A percentile compares a stretch with the other conserved stretches of the same genome.
Conservation (phyloP, 768 basidiomycete genomes). For the Lentinula sp. region DNA sequence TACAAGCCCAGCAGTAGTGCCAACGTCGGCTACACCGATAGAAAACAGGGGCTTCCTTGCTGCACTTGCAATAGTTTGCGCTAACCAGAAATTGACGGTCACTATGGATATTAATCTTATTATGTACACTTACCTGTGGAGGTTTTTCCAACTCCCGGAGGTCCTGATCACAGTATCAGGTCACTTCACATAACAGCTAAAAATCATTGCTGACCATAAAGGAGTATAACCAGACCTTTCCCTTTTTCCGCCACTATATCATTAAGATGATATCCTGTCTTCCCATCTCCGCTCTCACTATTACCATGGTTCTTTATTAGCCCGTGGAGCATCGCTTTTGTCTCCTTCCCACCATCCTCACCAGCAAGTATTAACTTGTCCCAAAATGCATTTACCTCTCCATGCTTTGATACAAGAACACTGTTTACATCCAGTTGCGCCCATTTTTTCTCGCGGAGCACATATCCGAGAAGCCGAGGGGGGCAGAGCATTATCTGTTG, state of each 20-base stretch:
- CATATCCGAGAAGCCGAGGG: neutral
- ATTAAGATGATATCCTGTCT: constrained; percentile 13
- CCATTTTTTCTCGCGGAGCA: neutral
- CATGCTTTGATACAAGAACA: neutral
- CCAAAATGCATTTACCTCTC: neutral
- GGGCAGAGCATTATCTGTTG: neutral
- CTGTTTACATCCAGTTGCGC: neutral
- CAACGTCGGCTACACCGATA: constrained; percentile 27
- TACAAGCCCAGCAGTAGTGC: constrained; percentile 16
- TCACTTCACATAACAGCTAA: neutral
- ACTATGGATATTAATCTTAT: constrained; percentile 22
- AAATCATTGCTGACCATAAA: constrained; percentile 15
- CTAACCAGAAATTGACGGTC: neutral
- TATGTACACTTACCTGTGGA: constrained; percentile 13
- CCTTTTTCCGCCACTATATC: constrained; percentile 33
- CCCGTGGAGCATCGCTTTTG: neutral
- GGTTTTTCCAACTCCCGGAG: neutral
- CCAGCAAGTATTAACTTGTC: neutral
- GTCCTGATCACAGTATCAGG: neutral
- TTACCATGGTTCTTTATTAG: neutral
- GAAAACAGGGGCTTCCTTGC: constrained; percentile 22
- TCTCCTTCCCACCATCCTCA: neutral
- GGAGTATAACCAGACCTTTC: constrained; percentile 24
- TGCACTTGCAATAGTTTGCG: constrained; percentile 23
- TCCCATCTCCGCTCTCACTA: neutral